Base-by-base conservation (phyloP, 2,329 filamentous ascomycete genomes). In the Phyllosticta citribraziliensis region DNA sequence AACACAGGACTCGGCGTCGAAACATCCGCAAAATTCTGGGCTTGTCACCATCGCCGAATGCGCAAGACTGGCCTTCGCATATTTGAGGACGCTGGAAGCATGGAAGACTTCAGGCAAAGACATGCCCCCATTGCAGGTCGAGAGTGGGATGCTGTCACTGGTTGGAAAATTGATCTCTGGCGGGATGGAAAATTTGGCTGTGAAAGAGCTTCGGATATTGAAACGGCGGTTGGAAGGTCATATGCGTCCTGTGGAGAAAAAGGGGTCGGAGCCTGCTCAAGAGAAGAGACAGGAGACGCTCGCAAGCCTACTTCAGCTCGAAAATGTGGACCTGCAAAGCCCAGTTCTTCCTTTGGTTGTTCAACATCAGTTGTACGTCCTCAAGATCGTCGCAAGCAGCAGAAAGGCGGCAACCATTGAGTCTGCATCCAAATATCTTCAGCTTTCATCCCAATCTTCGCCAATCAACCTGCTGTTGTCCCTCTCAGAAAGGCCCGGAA, bases 121-220 rank as follows among this genome's bases (percentile, higher is more conserved):
- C 10, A 75, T 86, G n/a, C 80, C 84, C 1, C 80, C 82, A 53
- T 75, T 88, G 50, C 88, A 92, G 68, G 72, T 92, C 3, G 89
- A 92, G 69, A 85, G 79, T 63, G 89, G 88, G 59, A 88, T 89
- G 79, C 82, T 87, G 17, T 84, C 86, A 0, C 79, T 92, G 58
- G 74, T 87, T 50, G 82, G 82, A 50, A 89, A 86, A 69, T 76
- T 92, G 1, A 75, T 91, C 14, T 76, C 78, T 0, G 76, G 90
- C 55, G 83, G 84, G 1, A 72, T 91, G 57, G 82, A 88, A 54
- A 82, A 85, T n/a, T 77, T 87, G 61, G 88, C 89, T 0, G 73
- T 84, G 52, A 88, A 85, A 67, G 88, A 92, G 67, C 70, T 92
- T 62, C 78, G 82, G 51, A 75, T 85, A 11, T 70, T 92, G 65